Percentiles rank a stretch among this genome's conserved stretches.
Conservation (phyloP, 305 asterid genomes). For the Ilex paraguariensis region DNA sequence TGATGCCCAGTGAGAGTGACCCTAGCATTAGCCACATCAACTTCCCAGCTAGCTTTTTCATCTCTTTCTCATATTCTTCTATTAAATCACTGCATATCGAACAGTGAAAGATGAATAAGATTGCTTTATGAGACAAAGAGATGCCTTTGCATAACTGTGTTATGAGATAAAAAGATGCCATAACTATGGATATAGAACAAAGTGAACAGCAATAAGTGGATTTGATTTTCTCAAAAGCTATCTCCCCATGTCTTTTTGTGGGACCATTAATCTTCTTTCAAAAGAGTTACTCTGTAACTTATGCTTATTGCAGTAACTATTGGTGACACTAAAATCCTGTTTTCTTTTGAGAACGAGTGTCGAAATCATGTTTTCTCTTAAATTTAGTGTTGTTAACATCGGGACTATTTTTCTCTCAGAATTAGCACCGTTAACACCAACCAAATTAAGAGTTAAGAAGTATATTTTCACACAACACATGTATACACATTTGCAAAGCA, state of each 20-base stretch:
- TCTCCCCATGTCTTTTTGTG: conserved; percentile 12
- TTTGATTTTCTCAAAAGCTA: conserved; percentile 2
- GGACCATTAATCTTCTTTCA: neutral
- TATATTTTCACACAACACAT: neutral
- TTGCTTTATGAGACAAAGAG: too few species aligned
- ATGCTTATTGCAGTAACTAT: too few species aligned
- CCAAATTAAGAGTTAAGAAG: too few species aligned
- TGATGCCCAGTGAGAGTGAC: conserved; percentile 50
- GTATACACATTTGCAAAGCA: neutral
- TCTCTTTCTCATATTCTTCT: conserved; percentile 50
- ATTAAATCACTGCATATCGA: conserved; percentile 38
- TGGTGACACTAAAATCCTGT: too few species aligned
- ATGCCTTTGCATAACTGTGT: neutral
- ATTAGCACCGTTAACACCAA: too few species aligned
- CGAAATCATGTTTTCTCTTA: too few species aligned
- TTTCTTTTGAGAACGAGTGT: too few species aligned
- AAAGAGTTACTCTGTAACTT: too few species aligned
- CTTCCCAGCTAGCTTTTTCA: conserved; percentile 53
- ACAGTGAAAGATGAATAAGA: conserved; percentile 1
- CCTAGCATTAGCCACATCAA: conserved; percentile 79
- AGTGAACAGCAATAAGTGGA: conserved; percentile 10
- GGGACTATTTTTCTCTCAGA: too few species aligned
- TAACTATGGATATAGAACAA: neutral
- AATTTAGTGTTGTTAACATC: too few species aligned
- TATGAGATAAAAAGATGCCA: neutral